Evolutionary conservation across 129 eudicot genomes (phyloP), one percentile per base, ranked within the genome.

Genomic region (Rutidosis leptorrhynchoides): DNA sequence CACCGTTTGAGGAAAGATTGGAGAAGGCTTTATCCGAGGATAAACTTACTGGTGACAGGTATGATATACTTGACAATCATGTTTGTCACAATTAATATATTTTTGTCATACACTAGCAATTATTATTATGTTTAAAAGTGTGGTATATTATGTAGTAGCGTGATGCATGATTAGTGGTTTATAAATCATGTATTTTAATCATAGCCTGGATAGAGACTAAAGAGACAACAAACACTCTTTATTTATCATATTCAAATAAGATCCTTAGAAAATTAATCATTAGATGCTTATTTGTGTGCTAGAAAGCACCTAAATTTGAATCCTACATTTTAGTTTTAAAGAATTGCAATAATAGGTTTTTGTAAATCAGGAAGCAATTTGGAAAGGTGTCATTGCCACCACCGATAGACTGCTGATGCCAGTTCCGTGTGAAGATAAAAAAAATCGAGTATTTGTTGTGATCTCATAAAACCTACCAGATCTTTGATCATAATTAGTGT

Each of bases 1-100:
- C 96, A 26, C 96, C 98, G 6, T 93, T 93, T 70, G 98, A 85
- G 76, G 96, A 85, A 87, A 82, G 96, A 40, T 79, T 93, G 27
- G 96, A 93, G 69, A 88, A 88, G 81, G 98, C 96, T 62, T 78
- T 88, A 72, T 86, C 95, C 46, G 95, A 82, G 69, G 95, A 85
- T 57, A 82, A 73, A 69, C 69, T 71, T 45, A 64, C 77, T 32
- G 71, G 89, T 57, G 93, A 82, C 71, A 86, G 97, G 95, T 83
- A 84, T 55, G 70, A 15, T 37, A 63, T n/a, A 49, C 48, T 53
- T 29, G 52, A 49, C 46, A 29, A 54, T 58, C 56, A 62, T 26
- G 52, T 58, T 33, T 62, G 23, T 53, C 14, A 14, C 26, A 64
- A 35, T 58, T 1, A 15, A 49, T 48, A 68, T 10, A n/a, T 5